Evolutionary conservation across 306 rosid genomes (phyloP), one percentile per base, ranked within the genome.

Genomic region (Pyrus pyrifolia): DNA sequence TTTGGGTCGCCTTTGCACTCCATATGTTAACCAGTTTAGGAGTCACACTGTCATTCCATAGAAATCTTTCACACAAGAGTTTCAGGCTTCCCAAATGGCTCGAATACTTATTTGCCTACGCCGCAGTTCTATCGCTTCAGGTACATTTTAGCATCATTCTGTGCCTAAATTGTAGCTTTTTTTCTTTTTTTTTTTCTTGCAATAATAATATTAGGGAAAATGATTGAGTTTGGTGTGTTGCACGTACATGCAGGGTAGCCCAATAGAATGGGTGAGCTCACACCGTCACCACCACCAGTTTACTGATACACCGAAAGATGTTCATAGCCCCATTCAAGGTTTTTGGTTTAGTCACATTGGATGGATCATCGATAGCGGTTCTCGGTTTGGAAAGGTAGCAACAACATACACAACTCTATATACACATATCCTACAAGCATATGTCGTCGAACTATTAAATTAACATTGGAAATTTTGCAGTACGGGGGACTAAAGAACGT

Each of bases 221-320:
- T 53, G 59, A 18, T 53, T 19, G 57, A 60, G 77, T 5, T 35
- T n/a, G 81, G 81, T 46, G 18, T 46, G 52, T 46, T 46, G 52
- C 52, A 46, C 52, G 19, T 49, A 14, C 1, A 1, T 49, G 19
- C 60, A 91, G 98, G 97, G 97, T 11, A 93, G 81, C 64, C 98
- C 98, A 33, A 88, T 91, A 61, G 95, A 91, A 74, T 93, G 98
- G 97, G 98, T 93, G 33, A 93, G 98, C 84, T 89, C 97, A 17
- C 97, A 93, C 76, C 89, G 97, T 67, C 89, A 84, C 75, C 97
- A 93, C 30, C 98, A 93, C 80, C 97, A 91, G 65, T 93, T 85
- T 61, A 85, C 91, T 68, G 98, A 93, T 77, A 84, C 98, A 21
- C 91, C 87, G 62, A 86, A 83, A 83, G 97, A 93, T 70, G 97